Evolutionary conservation across 495 filamentous ascomycete species (phyloP).

Genomic region (Beverwykella pulmonaria): DNA sequence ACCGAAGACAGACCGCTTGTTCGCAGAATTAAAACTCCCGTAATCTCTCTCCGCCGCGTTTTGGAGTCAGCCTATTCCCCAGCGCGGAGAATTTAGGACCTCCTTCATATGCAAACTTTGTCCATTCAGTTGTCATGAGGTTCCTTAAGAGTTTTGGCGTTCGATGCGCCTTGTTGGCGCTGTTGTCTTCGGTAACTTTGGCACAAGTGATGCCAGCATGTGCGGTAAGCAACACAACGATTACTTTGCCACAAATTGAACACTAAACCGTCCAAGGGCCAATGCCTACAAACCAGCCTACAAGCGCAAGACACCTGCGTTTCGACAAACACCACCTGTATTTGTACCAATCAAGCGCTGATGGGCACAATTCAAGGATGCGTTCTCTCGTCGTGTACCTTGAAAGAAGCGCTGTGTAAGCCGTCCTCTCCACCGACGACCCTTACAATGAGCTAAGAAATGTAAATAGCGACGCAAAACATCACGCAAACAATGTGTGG

Average conservation of each 20-base stretch:
- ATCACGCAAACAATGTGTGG: conserved; percentile 9
- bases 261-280: not conserved
- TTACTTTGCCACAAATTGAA: not conserved
- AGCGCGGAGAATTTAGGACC: not conserved
- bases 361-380: conserved; percentile 4
- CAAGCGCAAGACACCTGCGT: conserved; percentile 1
- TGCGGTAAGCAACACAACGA: not conserved
- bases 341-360: conserved; percentile 1
- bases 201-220: conserved; percentile 5
- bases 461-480: conserved; percentile 12
- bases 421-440: not conserved
- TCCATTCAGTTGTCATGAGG: not conserved
- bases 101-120: not conserved
- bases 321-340: not conserved
- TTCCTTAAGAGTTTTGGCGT: not conserved
- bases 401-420: conserved; percentile 22
- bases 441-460: not conserved
- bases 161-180: not conserved
- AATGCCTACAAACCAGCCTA: not conserved
- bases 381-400: conserved; percentile 12
- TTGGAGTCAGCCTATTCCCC: not conserved
- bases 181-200: not conserved
- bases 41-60: too few relatives aligned
- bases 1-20: too few relatives aligned
- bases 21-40: too few relatives aligned